Conservation (phyloP, 1,139 yeast genomes). For the Scheffersomyces parashehatae region DNA sequence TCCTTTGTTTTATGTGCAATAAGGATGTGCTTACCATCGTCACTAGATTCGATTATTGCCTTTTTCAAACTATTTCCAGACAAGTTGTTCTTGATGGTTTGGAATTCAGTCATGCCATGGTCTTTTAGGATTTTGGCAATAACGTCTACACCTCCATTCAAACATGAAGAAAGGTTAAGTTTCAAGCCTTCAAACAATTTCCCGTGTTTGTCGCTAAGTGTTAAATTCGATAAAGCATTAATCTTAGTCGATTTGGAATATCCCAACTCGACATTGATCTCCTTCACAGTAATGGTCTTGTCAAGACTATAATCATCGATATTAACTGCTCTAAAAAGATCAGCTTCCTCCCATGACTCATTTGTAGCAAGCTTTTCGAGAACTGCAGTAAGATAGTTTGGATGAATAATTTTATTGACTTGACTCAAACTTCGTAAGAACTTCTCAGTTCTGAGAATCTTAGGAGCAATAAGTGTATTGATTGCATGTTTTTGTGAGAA, state of each 20-base stretch:
- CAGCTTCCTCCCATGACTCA: slow-evolving; percentile 19
- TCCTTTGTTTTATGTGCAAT: slow-evolving; percentile 47
- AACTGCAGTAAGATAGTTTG: slow-evolving; percentile 46
- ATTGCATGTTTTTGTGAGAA: slow-evolving; percentile 21
- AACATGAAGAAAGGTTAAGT: slow-evolving; percentile 59
- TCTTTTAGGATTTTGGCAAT: slow-evolving; percentile 61
- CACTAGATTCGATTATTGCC: slow-evolving; percentile 8
- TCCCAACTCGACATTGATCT: slow-evolving; percentile 38
- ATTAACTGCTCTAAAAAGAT: slow-evolving; percentile 20
- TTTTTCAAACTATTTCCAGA: slow-evolving; percentile 9
- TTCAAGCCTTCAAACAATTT: slow-evolving; percentile 45
- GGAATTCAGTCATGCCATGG: slow-evolving; percentile 57
- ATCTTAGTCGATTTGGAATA: slow-evolving; percentile 10
- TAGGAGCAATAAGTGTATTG: slow-evolving; percentile 72
- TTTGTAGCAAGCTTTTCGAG: slow-evolving; percentile 22
- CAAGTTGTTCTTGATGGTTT: slow-evolving; percentile 26
- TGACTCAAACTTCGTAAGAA: slow-evolving; percentile 54
- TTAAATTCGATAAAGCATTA: slow-evolving; percentile 20
- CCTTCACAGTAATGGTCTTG: slow-evolving; percentile 27
- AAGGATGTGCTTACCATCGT: slow-evolving; percentile 22
- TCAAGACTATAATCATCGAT: slow-evolving; percentile 39
- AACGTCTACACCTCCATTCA: slow-evolving; percentile 68
- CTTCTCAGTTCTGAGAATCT: slow-evolving; percentile 79
- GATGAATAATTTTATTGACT: slow-evolving; percentile 45
- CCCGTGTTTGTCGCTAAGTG: slow-evolving; percentile 30